Base-by-base conservation (phyloP, 2,329 filamentous ascomycete genomes). In the Berkeleyomyces rouxiae region DNA sequence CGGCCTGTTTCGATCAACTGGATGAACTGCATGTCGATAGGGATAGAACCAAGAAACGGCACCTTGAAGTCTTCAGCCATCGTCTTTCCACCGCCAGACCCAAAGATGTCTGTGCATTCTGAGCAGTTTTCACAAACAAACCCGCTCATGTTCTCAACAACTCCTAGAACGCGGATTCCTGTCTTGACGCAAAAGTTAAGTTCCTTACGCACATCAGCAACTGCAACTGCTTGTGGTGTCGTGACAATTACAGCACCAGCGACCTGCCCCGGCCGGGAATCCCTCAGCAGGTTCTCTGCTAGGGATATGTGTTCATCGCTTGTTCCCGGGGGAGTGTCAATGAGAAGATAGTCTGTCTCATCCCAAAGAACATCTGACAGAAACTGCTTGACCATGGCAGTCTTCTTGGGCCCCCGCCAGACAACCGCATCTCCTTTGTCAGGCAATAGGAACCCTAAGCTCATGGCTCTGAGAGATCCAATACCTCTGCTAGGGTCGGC, bases 391-490 rank as follows among this genome's bases (percentile, higher is more conserved):
- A 99, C 90, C 93, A 99, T 99, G 59, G 93, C 93, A 3, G 93
- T 99, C 77, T 99, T 99, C 75, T 99, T 99, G 2, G 93, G 93
- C 0, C 93, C 93, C 61, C 93, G 83, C 93, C 93, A 99, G 46
- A 99, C 93, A 0, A 99, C 91, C 0, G 93, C 92, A 69, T 96
- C 90, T 66, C 88, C 88, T 68, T 92, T 79, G 65, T 84, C 82
- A 3, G 86, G 84, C 4, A 99, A 80, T 5, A 99, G 80, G 69
- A 99, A 97, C 2, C 91, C 93, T 1, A 99, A 78, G 62, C 90
- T 96, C 87, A 97, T 96, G 72, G 90, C 93, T 65, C 83, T 81
- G 7, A 92, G 77, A 42, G 84, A 77, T 1, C 87, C 88, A 33
- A 84, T 74, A 2, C 78, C 78, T 37, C 72, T 70, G 4, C 73